phyloP scores from a whole-genome alignment of 1,284 basidiomycete genomes.

The Lentinula novae-zelandiae region DNA sequence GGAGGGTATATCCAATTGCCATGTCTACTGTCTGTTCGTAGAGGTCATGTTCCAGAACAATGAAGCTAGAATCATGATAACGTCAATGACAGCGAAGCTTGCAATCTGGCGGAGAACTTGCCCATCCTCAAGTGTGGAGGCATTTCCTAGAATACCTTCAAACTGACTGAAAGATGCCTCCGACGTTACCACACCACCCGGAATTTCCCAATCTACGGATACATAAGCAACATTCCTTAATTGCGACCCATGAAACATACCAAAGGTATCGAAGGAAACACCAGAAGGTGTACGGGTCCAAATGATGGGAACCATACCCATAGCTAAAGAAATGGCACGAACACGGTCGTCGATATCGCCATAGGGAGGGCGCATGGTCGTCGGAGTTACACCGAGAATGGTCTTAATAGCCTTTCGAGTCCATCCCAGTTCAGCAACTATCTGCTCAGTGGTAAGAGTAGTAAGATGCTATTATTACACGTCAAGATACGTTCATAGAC shows the following conservation, averaged over 20 bases:
- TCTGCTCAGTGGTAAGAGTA: conserved; percentile 78
- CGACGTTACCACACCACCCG: conserved; percentile 66
- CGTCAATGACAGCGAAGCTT: not conserved
- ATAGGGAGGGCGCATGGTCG: conserved; percentile 59
- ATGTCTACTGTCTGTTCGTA: conserved; percentile 86
- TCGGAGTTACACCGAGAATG: conserved; percentile 78
- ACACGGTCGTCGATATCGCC: conserved; percentile 76
- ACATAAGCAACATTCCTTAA: conserved; percentile 8
- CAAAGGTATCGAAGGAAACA: conserved; percentile 78
- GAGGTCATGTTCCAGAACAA: conserved; percentile 87
- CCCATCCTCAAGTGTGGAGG: conserved; percentile 54
- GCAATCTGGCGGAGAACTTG: conserved; percentile 21
- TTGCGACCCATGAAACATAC: conserved; percentile 28
- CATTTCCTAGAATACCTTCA: conserved; percentile 59
- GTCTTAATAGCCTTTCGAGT: conserved; percentile 80
- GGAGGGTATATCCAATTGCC: conserved; percentile 84
- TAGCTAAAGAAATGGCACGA: conserved; percentile 76
- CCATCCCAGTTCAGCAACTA: conserved; percentile 94
- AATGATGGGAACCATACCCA: conserved; percentile 79
- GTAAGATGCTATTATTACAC: conserved; percentile 59
- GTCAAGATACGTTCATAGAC: not conserved
- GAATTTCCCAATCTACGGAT: conserved; percentile 74
- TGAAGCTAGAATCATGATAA: conserved; percentile 55
- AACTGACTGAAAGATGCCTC: conserved; percentile 53
- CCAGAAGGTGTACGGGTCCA: conserved; percentile 66